Evolutionary conservation across 495 filamentous ascomycete species (phyloP).

Genomic region (Aspergillus carlsbadensis): DNA sequence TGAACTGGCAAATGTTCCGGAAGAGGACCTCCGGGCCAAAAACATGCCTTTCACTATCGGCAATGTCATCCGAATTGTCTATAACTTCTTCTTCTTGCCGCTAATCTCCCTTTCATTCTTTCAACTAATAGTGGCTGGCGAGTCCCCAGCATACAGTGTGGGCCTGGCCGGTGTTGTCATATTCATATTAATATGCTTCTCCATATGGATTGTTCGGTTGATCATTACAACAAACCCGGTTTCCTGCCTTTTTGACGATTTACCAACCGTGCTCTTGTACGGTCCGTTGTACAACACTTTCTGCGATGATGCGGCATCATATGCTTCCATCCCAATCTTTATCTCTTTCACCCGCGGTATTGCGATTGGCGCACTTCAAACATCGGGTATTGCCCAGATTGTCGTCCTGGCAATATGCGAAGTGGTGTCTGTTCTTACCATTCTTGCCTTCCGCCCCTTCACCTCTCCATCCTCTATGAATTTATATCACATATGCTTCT

Average conservation of each 20-base stretch:
- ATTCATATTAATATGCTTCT: conserved; percentile 65
- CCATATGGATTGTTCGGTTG: conserved; percentile 74
- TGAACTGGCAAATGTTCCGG: conserved; percentile 63
- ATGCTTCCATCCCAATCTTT: conserved; percentile 81
- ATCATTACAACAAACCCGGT: conserved; percentile 79
- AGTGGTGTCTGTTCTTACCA: conserved; percentile 81
- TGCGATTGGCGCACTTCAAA: conserved; percentile 88
- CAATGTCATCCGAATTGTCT: conserved; percentile 82
- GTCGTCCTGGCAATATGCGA: conserved; percentile 92
- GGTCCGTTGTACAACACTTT: conserved; percentile 98
- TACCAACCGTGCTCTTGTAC: conserved; percentile 84
- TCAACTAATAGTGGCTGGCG: conserved; percentile 74
- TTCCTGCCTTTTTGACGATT: conserved; percentile 86
- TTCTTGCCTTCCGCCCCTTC: conserved; percentile 88
- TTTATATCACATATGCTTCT: conserved; percentile 83
- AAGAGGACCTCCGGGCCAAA: conserved; percentile 85
- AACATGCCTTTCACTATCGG: conserved; percentile 92
- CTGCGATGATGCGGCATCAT: conserved; percentile 82
- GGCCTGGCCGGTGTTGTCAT: conserved; percentile 73
- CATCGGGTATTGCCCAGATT: conserved; percentile 87
- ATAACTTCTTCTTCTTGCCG: conserved; percentile 88
- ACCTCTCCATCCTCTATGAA: conserved; percentile 97
- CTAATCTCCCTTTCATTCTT: conserved; percentile 84
- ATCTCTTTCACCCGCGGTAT: conserved; percentile 83
- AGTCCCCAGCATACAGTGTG: conserved; percentile 66